These are phyloP conservation scores for Lactifluus rugatus DNA, from an alignment of 768 basidiomycete genomes.

Conservation along the genomic window DNA sequence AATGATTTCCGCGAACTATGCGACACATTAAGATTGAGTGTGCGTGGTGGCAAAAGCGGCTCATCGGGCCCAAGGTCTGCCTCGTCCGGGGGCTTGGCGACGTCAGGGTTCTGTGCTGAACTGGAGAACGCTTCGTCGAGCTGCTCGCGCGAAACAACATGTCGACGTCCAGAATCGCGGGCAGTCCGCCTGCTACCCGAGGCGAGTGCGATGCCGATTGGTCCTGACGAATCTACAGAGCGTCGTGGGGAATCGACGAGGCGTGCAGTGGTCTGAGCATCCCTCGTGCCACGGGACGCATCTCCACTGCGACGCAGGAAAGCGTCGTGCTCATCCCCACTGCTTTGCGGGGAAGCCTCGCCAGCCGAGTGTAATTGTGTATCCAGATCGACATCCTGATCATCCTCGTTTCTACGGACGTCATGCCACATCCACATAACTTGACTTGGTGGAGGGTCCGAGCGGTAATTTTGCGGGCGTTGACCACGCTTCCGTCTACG, in stretches of 20 bases:
- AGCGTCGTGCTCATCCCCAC: slow-evolving; percentile 60
- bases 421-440: slow-evolving; percentile 21
- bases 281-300: neutral
- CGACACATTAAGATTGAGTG: slow-evolving; percentile 1
- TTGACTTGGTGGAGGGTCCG: neutral
- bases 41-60: slow-evolving; percentile 15
- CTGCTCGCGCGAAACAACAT: slow-evolving; percentile 13
- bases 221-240: slow-evolving; percentile 2
- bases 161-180: neutral
- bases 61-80: slow-evolving; percentile 5
- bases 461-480: neutral
- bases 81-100: slow-evolving; percentile 1
- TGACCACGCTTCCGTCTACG: slow-evolving; percentile 30
- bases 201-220: slow-evolving; percentile 10
- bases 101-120: neutral
- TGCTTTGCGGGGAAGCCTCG: slow-evolving; percentile 60
- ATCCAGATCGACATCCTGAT: slow-evolving; percentile 7
- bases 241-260: slow-evolving; percentile 3
- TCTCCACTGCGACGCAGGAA: slow-evolving; percentile 40
- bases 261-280: slow-evolving; percentile 8
- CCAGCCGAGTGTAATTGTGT: slow-evolving; percentile 31
- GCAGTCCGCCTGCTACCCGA: neutral
- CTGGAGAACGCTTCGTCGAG: neutral
- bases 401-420: slow-evolving; percentile 1
- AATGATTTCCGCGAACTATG: slow-evolving; percentile 13